Evolutionary conservation across 441 rosid species (phyloP), one percentile per base, ranked within the genome.

Genomic region (Eruca vesicaria): DNA sequence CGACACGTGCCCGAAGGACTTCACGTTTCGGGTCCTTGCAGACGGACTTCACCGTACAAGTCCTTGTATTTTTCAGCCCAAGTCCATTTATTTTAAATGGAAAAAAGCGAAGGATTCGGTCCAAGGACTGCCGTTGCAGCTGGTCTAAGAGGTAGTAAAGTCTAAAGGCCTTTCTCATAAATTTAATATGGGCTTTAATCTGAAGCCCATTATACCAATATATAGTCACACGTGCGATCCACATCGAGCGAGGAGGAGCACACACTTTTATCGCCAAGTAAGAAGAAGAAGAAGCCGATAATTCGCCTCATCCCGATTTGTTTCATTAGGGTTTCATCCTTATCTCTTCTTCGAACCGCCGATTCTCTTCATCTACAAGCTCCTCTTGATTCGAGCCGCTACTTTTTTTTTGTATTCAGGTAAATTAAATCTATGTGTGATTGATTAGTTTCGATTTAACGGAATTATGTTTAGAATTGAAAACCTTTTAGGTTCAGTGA

Each of bases 261-360:
- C 79, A 70, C 23, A 43, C 18, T 71, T 71, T 52, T 70, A 71
- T 59, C 75, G 14, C 20, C n/a, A 48, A 71, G 75, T 64, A 57
- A 28, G 19, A 41, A 21, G 38, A 20, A 57, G 26, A 62, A 73
- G 69, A 68, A 32, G 56, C 56, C 72, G 71, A 48, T 10, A 63
- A 69, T 57, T 72, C 76, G 68, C 57, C 62, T 62, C 61, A 62
- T 68, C 70, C 48, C 35, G 63, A 68, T 78, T 68, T 64, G n/a
- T 63, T 77, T 26, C 48, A 9, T 2, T 78, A 68, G 78, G 78
- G 81, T 63, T 78, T 68, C 57, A 9, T 60, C 18, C 35, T 36
- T 9, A 14, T 48, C 71, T 35, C 63, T 38, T 29, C 6, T 35
- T 18, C 45, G 28, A 33, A 10, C 35, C 56, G 61, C 63, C 62